Base-by-base conservation (phyloP, 2,329 filamentous ascomycete species). In the Teratosphaeriaceae sp. region DNA sequence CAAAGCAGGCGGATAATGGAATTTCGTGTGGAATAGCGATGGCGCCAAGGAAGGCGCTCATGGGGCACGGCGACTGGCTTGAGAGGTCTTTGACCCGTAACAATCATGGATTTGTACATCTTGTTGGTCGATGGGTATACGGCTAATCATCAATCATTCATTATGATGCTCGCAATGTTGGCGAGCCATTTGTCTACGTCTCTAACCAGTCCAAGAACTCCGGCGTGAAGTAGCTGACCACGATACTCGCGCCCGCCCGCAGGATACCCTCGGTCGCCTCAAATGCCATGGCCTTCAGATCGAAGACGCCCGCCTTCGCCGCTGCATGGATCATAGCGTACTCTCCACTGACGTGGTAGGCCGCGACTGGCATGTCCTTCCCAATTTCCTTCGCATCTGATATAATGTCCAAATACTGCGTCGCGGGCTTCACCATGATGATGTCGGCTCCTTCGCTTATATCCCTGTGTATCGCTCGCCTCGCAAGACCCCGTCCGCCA, bases 391-490 rank as follows among this genome's bases (percentile, higher is more conserved):
- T 97, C 41, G 92, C 92, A 61, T 98, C 92, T 54, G 86, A 88
- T 65, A 98, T 97, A 58, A 98, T 95, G 67, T 98, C 92, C 35
- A 98, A 76, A 64, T 95, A 98, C 65, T 90, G 88, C 57, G 85
- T 85, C 8, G 92, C 92, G 2, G 92, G 92, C 75, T 98, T 98
- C 49, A 98, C 92, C 90, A 98, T 96, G 68, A 98, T 95, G 55
- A 96, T 88, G 60, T 98, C 92, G 16, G 92, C 92, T 20, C 92
- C 92, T 68, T 98, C 92, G 51, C 76, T 77, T 54, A 98, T 90
- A 62, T 98, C 92, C 54, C 92, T 79, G 30, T 80, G 71, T 52
- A 98, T 96, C 38, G 92, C 92, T 54, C 92, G 80, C 52, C 92
- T 81, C 13, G 92, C 92, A 34, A 98, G 79, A 24, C 92, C 92